Evolutionary conservation across 1,284 basidiomycete species (phyloP), one percentile per base, ranked within the genome.

Genomic region (Naganishia albida): DNA sequence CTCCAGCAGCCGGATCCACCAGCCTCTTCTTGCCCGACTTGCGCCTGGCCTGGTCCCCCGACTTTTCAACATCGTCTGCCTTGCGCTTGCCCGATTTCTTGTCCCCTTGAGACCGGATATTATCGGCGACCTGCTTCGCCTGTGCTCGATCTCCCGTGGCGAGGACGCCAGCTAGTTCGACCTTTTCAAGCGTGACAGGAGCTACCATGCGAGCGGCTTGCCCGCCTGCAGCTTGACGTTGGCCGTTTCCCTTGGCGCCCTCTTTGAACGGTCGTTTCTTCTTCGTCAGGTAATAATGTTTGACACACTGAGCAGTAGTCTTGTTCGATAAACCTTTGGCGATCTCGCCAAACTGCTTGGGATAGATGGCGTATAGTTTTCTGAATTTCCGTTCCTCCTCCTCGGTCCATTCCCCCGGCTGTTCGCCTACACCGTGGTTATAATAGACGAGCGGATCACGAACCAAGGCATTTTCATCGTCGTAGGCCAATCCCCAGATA

Each of bases 251-350:
- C n/a, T 38, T 50, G 64, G 48, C 49, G 25, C 55, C 49, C 56
- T 63, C 67, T 44, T 68, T 65, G 52, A 66, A 66, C 12, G 59
- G 43, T 28, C 59, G 53, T 30, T 55, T 51, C 67, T 68, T 68
- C 54, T 68, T 68, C 52, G 60, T 55, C n/a, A 62, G 40, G 49
- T 68, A 68, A 38, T 68, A 68, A 38, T 68, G 67, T 23, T 65
- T 42, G 34, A 68, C 67, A n/a, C 67, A 68, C 18, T 64, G 55
- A n/a, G 54, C 48, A 2, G 59, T 28, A 18, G 56, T 48, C 30
- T 64, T 60, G 34, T 63, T 63, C 13, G 63, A 53, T 3, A 68
- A 34, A 7, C 48, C 63, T 26, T 63, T 55, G 26, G 67, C 63
- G 18, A 65, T 68, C 28, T 64, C 54, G 18, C 67, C 67, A 23